Base-by-base conservation (phyloP, 805 yeast genomes). In the Candida insectorum region DNA sequence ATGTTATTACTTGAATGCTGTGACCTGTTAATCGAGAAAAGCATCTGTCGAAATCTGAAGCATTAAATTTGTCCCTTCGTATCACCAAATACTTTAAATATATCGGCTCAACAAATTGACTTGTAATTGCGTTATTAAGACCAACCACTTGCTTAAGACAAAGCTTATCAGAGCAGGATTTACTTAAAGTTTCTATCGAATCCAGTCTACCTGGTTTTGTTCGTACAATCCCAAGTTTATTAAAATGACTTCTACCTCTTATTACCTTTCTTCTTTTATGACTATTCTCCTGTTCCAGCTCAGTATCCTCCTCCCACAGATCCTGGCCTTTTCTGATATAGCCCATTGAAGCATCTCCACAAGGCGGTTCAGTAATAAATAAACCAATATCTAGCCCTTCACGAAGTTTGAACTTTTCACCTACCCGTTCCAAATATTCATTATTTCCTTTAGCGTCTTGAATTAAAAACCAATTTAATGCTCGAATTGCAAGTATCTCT, bases 161-260 rank as follows among this genome's bases (percentile, higher is more conserved):
- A 16, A 91, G 54, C 49, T 91, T 91, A 54, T 91, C 97, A 1
- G 94, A 78, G 53, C 97, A 91, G 1, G 96, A 85, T 54, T 88
- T 91, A 19, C 94, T 84, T 30, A 73, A 56, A 0, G 95, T 74
- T 4, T 77, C 42, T 2, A 73, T 71, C 2, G 96, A 82, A 52
- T 93, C 97, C 18, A 67, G 54, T 31, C 97, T 57, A 2, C 98
- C 98, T 0, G 97, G 98, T 51, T 93, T 91, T 0, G 97, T 89
- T 41, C 98, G 66, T 1, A 91, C 88, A 6, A 63, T 56, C 0
- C 96, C 95, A 2, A 69, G 56, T 13, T 58, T 47, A 11, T 58
- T 60, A 43, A 75, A 81, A 51, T 75, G 65, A 22, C 71, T 73
- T 24, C 95, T 56, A 0, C 97, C 97, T 47, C 95, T 52, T 1